A percentile compares a stretch with the other conserved stretches of the same genome.
Evolutionary conservation across 164 flowering plant species (phyloP).

Genomic region (Protea cynaroides): DNA sequence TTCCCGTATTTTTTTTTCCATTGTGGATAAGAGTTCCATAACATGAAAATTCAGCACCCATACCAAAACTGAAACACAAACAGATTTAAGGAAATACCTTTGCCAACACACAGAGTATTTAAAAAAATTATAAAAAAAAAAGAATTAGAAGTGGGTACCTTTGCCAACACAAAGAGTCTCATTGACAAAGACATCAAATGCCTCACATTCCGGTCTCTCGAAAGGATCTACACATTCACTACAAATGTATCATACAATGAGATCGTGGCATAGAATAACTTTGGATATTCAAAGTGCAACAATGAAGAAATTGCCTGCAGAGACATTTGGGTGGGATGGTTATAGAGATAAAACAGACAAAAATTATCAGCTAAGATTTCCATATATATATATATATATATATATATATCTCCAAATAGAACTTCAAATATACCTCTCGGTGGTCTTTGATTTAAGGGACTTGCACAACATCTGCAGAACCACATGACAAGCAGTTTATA

Average conservation of each 20-base stretch:
- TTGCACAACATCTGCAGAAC: conserved; percentile 33
- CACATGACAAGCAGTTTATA: background rate
- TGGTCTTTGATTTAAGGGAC: conserved; percentile 22
- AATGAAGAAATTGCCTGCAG: background rate
- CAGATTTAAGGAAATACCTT: conserved; percentile 51
- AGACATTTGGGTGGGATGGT: background rate
- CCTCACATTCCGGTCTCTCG: conserved; percentile 92
- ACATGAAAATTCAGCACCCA: background rate
- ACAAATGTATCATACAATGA: conserved; percentile 14
- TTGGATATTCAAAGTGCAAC: background rate
- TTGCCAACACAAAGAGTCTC: conserved; percentile 74
- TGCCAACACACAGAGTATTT: conserved; percentile 73
- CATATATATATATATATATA: background rate
- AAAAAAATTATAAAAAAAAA: too few species aligned
- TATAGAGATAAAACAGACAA: background rate
- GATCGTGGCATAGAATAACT: background rate
- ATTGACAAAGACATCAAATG: conserved; percentile 78
- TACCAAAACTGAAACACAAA: background rate
- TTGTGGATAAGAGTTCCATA: too few species aligned
- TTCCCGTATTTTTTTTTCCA: too few species aligned
- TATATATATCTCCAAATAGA: background rate
- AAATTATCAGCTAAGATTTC: background rate
- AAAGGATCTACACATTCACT: conserved; percentile 89
- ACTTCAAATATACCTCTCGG: conserved; percentile 32
- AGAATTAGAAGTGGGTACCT: too few species aligned